Evolutionary conservation across 495 filamentous ascomycete species (phyloP).

Genomic region (Aspergillus olivimuriae): DNA sequence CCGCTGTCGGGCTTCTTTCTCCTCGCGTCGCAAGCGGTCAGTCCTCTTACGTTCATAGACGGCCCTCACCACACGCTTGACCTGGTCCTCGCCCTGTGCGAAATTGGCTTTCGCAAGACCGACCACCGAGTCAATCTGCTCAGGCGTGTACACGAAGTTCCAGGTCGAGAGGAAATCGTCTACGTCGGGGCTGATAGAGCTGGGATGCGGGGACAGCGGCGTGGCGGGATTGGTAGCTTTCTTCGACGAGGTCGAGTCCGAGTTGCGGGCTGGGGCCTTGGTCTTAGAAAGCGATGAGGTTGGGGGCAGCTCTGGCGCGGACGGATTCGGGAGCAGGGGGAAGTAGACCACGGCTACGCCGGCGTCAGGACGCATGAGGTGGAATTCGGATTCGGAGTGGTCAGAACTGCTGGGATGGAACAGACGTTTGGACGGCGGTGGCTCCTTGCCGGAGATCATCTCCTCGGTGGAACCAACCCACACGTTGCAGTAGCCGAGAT

Average conservation of each 20-base stretch:
- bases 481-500: constrained; percentile 84
- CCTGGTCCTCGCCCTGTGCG: constrained; percentile 66
- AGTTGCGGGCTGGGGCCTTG: constrained; percentile 4
- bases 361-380: constrained; percentile 68
- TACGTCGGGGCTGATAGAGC: constrained; percentile 69
- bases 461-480: constrained; percentile 87
- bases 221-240: constrained; percentile 13
- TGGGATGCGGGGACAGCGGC: constrained; percentile 45
- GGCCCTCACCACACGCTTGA: constrained; percentile 71
- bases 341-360: constrained; percentile 90
- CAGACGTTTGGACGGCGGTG: constrained; percentile 58
- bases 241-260: constrained; percentile 9
- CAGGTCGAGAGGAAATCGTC: constrained; percentile 88
- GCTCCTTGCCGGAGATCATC: constrained; percentile 50
- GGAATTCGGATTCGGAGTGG: constrained; percentile 55
- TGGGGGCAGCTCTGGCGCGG: constrained; percentile 29
- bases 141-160: constrained; percentile 92
- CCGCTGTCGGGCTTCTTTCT: constrained; percentile 36
- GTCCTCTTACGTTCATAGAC: constrained; percentile 89
- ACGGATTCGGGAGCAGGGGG: constrained; percentile 74
- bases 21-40: constrained; percentile 54
- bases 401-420: constrained; percentile 29
- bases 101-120: constrained; percentile 83
- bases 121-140: constrained; percentile 76
- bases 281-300: constrained; percentile 18